Evolutionary conservation across 805 yeast species (phyloP).

Genomic region (Pichia nanzhaoensis): DNA sequence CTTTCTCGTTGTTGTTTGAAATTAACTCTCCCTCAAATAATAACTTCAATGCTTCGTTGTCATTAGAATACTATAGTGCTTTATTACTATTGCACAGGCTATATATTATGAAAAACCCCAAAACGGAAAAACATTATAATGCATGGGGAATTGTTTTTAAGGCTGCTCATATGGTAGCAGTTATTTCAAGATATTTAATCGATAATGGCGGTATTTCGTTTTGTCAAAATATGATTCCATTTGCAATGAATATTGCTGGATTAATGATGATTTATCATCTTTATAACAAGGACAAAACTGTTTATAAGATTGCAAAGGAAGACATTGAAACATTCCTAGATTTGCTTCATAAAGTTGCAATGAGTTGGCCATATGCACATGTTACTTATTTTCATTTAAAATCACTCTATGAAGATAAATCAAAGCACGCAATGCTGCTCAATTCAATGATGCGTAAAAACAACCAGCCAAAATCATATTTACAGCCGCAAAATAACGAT

Average conservation of each 20-base stretch:
- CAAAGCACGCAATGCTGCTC: conserved; percentile 13
- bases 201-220: conserved; percentile 49
- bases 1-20: conserved; percentile 53
- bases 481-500: background rate
- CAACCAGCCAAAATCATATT: conserved; percentile 1
- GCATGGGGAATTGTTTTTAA: conserved; percentile 72
- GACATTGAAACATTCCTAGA: conserved; percentile 21
- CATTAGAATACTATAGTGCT: conserved; percentile 69
- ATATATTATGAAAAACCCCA: conserved; percentile 41
- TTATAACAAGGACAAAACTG: conserved; percentile 21
- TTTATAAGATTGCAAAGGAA: conserved; percentile 21
- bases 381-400: conserved; percentile 47
- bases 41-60: conserved; percentile 39
- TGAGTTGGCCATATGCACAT: conserved; percentile 46
- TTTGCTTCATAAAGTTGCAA: conserved; percentile 36
- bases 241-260: conserved; percentile 57
- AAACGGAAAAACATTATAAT: conserved; percentile 15
- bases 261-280: conserved; percentile 69
- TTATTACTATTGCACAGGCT: conserved; percentile 66
- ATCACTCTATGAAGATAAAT: conserved; percentile 32
- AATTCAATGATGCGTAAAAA: conserved; percentile 1
- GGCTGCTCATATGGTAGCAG: conserved; percentile 69
- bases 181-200: conserved; percentile 50
- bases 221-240: conserved; percentile 22
- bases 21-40: conserved; percentile 39